Conservation (phyloP, 495 filamentous ascomycete species). For the Neurospora sp. region DNA sequence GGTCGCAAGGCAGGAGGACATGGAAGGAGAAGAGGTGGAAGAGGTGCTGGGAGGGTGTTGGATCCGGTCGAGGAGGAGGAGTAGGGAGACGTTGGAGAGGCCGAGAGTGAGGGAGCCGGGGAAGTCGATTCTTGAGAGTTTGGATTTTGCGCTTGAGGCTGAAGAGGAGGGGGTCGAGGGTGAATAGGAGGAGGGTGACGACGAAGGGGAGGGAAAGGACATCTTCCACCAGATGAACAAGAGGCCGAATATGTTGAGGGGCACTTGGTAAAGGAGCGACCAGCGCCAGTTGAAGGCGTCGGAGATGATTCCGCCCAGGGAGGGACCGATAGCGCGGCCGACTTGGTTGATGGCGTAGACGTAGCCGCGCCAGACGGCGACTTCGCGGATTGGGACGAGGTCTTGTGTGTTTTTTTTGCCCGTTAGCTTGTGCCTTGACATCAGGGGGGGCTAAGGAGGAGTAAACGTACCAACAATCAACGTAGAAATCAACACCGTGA, state of each 20-base stretch:
- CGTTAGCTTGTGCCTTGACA: too few species aligned
- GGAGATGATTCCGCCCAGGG: slow-evolving; percentile 6
- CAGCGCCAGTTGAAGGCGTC: slow-evolving; percentile 8
- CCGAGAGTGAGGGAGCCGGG: slow-evolving; percentile 6
- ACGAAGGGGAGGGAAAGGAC: slow-evolving; percentile 2
- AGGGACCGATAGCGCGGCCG: slow-evolving; percentile 9
- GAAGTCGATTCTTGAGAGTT: slow-evolving; percentile 9
- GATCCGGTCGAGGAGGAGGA: slow-evolving; percentile 7
- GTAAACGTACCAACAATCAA: slow-evolving; percentile 7
- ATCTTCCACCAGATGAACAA: slow-evolving; percentile 10
- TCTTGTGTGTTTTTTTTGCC: neutral
- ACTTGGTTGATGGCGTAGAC: slow-evolving; percentile 10
- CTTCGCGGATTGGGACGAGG: slow-evolving; percentile 9
- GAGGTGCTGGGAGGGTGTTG: neutral
- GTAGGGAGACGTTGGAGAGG: slow-evolving; percentile 5
- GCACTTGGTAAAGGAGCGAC: slow-evolving; percentile 10
- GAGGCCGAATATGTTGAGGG: slow-evolving; percentile 2
- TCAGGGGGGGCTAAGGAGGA: too few species aligned
- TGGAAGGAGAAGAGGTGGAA: too few species aligned
- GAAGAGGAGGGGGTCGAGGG: neutral
- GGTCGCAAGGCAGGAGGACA: neutral
- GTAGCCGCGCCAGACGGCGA: slow-evolving; percentile 13
- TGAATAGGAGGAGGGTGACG: neutral
- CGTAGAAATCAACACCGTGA: slow-evolving; percentile 11
- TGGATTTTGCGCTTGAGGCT: neutral